These are phyloP conservation scores for Acmispon strigosus DNA, from an alignment of 306 rosid genomes.

Conservation along the genomic window DNA sequence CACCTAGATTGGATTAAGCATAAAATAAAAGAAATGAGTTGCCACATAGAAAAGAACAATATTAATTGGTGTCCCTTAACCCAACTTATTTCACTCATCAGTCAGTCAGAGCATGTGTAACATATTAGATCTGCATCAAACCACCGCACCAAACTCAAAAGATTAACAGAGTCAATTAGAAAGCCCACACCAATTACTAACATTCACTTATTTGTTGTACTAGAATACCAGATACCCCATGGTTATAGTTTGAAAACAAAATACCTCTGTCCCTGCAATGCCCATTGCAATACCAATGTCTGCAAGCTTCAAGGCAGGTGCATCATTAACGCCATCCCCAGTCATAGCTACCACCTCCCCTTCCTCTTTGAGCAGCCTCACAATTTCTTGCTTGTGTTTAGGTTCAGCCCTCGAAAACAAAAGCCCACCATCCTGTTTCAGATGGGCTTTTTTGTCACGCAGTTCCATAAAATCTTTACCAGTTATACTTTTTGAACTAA, in stretches of 20 bases:
- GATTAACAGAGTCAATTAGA: background rate
- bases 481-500: conserved; percentile 60
- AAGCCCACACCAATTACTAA: background rate
- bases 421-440: conserved; percentile 69
- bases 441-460: conserved; percentile 41
- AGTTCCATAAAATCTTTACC: conserved; percentile 71
- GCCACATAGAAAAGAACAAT: background rate
- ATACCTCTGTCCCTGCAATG: conserved; percentile 94
- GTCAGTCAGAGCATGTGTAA: background rate
- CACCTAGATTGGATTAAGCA: conserved; percentile 44
- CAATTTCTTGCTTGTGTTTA: conserved; percentile 88
- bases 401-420: conserved; percentile 99
- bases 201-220: background rate
- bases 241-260: background rate
- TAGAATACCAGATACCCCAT: background rate
- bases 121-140: background rate
- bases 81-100: background rate
- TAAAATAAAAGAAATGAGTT: background rate
- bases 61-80: background rate
- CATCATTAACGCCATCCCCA: conserved; percentile 94
- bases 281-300: conserved; percentile 99
- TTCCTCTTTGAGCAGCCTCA: conserved; percentile 78
- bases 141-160: background rate
- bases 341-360: conserved; percentile 94
- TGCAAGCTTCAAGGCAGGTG: conserved; percentile 95